Percentiles rank a stretch among this genome's conserved stretches.
phyloP scores from a whole-genome alignment of 495 filamentous ascomycete genomes.

The Penicillium simplicissimum region DNA sequence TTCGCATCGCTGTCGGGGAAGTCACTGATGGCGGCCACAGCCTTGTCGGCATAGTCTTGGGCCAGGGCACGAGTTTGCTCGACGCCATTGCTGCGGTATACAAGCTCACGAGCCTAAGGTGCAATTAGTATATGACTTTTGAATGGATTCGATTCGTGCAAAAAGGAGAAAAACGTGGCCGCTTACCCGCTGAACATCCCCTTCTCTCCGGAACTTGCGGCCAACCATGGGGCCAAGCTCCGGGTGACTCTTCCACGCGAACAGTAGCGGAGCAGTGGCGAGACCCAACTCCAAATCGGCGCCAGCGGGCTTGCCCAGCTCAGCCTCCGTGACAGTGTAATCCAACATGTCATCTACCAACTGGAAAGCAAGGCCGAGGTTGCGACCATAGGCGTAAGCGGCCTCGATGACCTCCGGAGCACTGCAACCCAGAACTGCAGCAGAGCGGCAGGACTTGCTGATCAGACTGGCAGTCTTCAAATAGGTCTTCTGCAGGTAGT shows the following conservation, averaged over 20 bases:
- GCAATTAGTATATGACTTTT: background rate
- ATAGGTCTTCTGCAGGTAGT: slow-evolving; percentile 99
- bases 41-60: slow-evolving; percentile 85
- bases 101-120: slow-evolving; percentile 76
- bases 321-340: slow-evolving; percentile 80
- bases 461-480: slow-evolving; percentile 95
- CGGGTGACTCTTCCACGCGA: slow-evolving; percentile 89
- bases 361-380: slow-evolving; percentile 93
- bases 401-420: slow-evolving; percentile 81
- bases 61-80: slow-evolving; percentile 87
- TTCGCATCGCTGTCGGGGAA: slow-evolving; percentile 95
- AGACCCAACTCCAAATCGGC: slow-evolving; percentile 92
- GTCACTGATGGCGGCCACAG: slow-evolving; percentile 72
- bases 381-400: slow-evolving; percentile 87
- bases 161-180: background rate
- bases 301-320: slow-evolving; percentile 91
- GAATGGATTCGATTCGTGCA: slow-evolving; percentile 3
- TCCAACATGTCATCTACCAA: slow-evolving; percentile 98
- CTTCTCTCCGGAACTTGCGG: slow-evolving; percentile 79
- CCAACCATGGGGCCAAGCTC: slow-evolving; percentile 88
- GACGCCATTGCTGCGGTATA: slow-evolving; percentile 79
- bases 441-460: slow-evolving; percentile 89
- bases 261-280: slow-evolving; percentile 92
- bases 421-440: slow-evolving; percentile 79
- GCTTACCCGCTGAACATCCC: slow-evolving; percentile 80